Base-by-base conservation (phyloP, 2,329 filamentous ascomycete species). In the Cordyceps pruinosa region DNA sequence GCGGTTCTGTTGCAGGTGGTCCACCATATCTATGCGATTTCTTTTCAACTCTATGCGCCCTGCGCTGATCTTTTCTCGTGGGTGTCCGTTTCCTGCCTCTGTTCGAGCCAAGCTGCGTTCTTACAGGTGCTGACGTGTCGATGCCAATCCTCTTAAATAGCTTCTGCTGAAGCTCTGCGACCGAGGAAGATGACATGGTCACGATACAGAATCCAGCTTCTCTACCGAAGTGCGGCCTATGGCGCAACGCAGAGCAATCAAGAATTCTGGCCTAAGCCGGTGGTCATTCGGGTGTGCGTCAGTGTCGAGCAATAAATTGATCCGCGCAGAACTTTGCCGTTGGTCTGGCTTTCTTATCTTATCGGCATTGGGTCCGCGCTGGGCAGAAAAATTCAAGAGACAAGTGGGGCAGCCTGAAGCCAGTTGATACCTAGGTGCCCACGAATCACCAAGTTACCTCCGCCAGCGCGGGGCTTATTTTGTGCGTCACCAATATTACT, bases 21-120 rank as follows among this genome's bases (percentile, higher is more conserved):
- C 53, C 44, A 23, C 44, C 58, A 46, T 66, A 65, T n/a, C 68
- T 63, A 15, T 74, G 74, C 28, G 69, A 65, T 68, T 82, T 87
- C 69, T 84, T 88, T 63, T 82, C 76, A 23, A 76, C 73, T 56
- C 88, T 79, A 63, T 88, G 83, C 17, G 80, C 80, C 67, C 86
- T 89, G 57, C 88, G 80, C 58, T 82, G 79, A 55, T 88, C 84
- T 73, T 88, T 89, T 62, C 86, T 78, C 17, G 65, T 65, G 17
- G 58, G 44, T 23, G 61, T 46, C 62, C 60, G 57, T 63, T 57
- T 57, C 65, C 50, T 37, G 50, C 25, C 56, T 21, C 46, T 62
- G 23, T 57, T 54, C 58, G 54, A 56, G 9, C 50, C 57, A 9
- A 59, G 56, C 10, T 62, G 48, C 41, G 51, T 61, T 19, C 39